Evolutionary conservation across 1,139 yeast genomes (phyloP), one percentile per base, ranked within the genome.

Genomic region (Dujonia santamariae): DNA sequence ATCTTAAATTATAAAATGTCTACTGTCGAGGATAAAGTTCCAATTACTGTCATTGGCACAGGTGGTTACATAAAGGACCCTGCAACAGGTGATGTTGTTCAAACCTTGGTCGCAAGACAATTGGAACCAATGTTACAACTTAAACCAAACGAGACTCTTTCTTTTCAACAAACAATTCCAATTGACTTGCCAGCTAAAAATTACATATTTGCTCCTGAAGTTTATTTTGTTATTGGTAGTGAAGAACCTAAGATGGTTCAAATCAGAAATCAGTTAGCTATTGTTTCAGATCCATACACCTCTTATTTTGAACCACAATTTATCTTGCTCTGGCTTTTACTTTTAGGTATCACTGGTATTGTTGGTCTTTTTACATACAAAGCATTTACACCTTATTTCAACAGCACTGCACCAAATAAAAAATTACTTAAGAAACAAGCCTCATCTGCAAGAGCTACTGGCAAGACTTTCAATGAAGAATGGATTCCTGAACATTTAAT

Each of bases 291-390:
- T 46, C 74, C 72, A 25, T 72, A 81, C 36, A 65, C 87, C 47
- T 81, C 95, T 1, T 46, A 81, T 39, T 80, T 83, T 59, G 77
- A 85, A 54, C 92, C 90, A 19, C 79, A 83, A 56, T 73, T 86
- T 51, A 56, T 86, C 42, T 56, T 84, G 31, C 72, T 83, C 46
- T 83, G 79, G 51, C 37, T 77, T 13, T 51, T 85, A 23, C 17
- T 63, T 85, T 45, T 49, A 65, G 9, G 72, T 13, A 19, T 31
- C 7, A 41, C 80, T 26, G 80, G 63, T 32, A 76, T 64, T 23
- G 48, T 72, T 30, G 79, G 63, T 29, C 83, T 80, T 54, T 51
- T 61, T 39, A 51, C 55, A 36, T 77, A 75, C 58, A 59, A 53
- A 34, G 48, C 60, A 29, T 73, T 68, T 53, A 54, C 61, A 44